These are phyloP conservation scores for Botrytis paeoniae DNA, from an alignment of 2,329 filamentous ascomycete species.

Conservation along the genomic window DNA sequence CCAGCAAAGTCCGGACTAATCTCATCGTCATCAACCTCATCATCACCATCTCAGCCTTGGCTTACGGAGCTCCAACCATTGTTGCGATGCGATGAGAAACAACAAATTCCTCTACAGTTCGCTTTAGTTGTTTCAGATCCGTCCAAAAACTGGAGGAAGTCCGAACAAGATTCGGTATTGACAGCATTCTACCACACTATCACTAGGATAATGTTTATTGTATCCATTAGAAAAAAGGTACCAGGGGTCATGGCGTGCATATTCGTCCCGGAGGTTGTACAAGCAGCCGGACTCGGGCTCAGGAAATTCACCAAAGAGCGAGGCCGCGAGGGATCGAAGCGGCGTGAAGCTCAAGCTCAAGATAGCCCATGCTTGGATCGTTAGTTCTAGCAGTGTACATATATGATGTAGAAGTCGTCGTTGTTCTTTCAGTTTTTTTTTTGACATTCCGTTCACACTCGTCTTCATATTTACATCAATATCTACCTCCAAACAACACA, in stretches of 20 bases:
- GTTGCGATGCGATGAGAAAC: neutral
- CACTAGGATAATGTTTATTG: neutral
- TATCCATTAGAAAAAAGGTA: neutral
- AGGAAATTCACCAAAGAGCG: slow-evolving; percentile 6
- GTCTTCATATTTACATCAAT: neutral
- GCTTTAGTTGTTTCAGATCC: neutral
- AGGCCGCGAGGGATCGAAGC: neutral
- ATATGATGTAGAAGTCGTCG: slow-evolving; percentile 10
- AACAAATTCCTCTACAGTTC: neutral
- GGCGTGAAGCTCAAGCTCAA: neutral
- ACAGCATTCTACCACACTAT: no score
- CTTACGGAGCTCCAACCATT: neutral
- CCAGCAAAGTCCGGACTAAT: slow-evolving; percentile 7
- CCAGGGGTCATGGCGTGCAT: slow-evolving; percentile 9
- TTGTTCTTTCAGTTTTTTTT: neutral
- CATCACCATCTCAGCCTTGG: neutral
- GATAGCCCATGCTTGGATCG: neutral
- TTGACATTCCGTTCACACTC: neutral
- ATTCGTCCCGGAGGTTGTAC: slow-evolving; percentile 16
- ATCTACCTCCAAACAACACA: neutral
- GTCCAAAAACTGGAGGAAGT: slow-evolving; percentile 5
- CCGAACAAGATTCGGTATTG: neutral
- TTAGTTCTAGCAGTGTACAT: neutral
- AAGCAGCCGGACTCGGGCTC: slow-evolving; percentile 11
- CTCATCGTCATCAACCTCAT: neutral